Base-by-base conservation (phyloP, 495 filamentous ascomycete genomes). In the Tuber aestivum region DNA sequence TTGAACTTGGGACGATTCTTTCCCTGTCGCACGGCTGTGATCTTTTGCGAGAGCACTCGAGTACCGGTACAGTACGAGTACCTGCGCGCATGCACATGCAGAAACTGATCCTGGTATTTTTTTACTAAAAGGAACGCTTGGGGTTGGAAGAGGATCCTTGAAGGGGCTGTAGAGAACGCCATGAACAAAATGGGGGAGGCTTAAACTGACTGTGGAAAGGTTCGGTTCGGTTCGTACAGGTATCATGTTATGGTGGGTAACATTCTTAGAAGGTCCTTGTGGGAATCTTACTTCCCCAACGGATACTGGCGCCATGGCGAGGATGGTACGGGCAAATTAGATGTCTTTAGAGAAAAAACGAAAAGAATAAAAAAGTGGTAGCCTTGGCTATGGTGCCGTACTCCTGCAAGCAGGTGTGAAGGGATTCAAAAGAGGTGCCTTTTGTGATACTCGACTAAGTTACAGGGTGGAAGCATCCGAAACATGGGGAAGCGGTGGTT, bases 101-200 rank as follows among this genome's bases (percentile, higher is more conserved):
- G 41, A 69, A 40, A 70, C 78, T 79, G 79, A 79, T 56, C 61
- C 61, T 75, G 38, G 77, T 16, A 41, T 72, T 70, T 76, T 73
- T 76, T 44, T 44, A 42, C 69, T 21, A 72, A 78, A 79, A 79
- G 78, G 78, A 79, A 69, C 78, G 76, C 73, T 72, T 79, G 75
- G 78, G 78, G 23, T 76, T 79, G 42, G 78, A 78, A 61, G 75
- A 72, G 71, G 78, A 79, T 72, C 70, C 72, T 72, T 79, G 78
- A 79, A 65, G 42, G 41, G 74, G 70, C 42, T 45, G 70, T 73
- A 48, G 38, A 45, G 38, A 78, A 78, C 74, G 65, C 41, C 48
- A 72, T 71, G 45, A 72, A 32, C 41, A 44, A 72, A 48, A 61
- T 70, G 23, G 40, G 68, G 73, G 69, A 35, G 40, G 32, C 42